phyloP scores from a whole-genome alignment of 345 rosid species.

The Pistacia vera region DNA sequence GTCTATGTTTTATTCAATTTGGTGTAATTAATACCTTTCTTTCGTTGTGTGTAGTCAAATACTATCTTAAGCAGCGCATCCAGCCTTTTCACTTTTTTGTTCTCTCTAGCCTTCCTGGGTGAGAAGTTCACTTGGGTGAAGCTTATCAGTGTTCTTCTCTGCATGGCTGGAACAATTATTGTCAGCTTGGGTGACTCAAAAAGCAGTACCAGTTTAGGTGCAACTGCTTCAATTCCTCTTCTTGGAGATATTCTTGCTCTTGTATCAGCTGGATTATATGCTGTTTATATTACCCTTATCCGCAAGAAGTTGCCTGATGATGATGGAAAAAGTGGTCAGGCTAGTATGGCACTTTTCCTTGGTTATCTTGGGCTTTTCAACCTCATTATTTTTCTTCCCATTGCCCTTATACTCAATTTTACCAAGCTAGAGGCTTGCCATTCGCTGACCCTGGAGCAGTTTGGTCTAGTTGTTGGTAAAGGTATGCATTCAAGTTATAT shows the following conservation, averaged over 20 bases:
- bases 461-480: conserved; percentile 85
- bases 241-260: conserved; percentile 85
- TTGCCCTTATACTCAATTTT: conserved; percentile 68
- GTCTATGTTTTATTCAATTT: background rate
- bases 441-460: conserved; percentile 61
- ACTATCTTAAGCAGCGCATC: conserved; percentile 92
- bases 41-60: conserved; percentile 69
- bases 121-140: conserved; percentile 93
- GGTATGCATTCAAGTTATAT: conserved; percentile 39
- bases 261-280: conserved; percentile 72
- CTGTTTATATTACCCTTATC: conserved; percentile 87
- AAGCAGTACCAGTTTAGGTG: conserved; percentile 35
- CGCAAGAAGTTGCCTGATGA: conserved; percentile 79
- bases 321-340: conserved; percentile 69
- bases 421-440: conserved; percentile 67
- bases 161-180: conserved; percentile 89
- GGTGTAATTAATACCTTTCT: conserved; percentile 12
- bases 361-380: conserved; percentile 91
- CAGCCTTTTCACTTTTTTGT: conserved; percentile 88
- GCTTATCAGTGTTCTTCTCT: conserved; percentile 84
- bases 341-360: conserved; percentile 91
- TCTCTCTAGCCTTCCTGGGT: conserved; percentile 71
- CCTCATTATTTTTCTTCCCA: conserved; percentile 73
- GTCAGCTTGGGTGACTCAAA: conserved; percentile 89
- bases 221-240: conserved; percentile 64